Evolutionary conservation across 2,329 filamentous ascomycete species (phyloP).

Genomic region (Pseudocercospora fuligena): DNA sequence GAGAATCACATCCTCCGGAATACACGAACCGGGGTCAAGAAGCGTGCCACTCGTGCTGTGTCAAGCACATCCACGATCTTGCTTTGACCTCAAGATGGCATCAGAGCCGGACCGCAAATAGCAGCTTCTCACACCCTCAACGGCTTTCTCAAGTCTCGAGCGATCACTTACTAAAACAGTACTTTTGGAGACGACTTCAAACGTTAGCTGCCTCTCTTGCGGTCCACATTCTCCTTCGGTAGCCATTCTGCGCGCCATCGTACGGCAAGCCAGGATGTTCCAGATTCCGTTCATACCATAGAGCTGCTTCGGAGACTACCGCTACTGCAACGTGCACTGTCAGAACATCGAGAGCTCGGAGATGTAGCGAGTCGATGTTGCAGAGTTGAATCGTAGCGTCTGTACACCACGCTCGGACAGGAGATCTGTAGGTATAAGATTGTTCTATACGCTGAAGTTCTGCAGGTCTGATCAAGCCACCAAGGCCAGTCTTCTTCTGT

Average conservation of each 20-base stretch:
- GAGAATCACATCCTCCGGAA: not conserved
- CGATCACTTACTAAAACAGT: conserved; percentile 1
- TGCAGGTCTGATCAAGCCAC: not conserved
- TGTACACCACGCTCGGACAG: not conserved
- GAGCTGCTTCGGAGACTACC: not conserved
- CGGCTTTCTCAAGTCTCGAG: not conserved
- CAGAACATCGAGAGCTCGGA: not conserved
- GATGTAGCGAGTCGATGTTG: not conserved
- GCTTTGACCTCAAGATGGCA: not conserved
- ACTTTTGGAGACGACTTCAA: not conserved
- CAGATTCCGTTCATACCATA: not conserved
- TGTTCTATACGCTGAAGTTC: not conserved
- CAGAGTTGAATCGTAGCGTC: not conserved
- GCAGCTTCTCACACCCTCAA: not conserved
- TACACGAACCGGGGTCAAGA: not conserved
- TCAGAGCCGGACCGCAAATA: not conserved
- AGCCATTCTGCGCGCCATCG: not conserved
- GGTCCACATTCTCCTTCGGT: not conserved
- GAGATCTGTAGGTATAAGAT: conserved; percentile 4
- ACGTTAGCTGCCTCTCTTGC: not conserved
- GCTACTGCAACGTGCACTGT: not conserved
- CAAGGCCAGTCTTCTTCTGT: not conserved
- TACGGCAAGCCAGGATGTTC: not conserved
- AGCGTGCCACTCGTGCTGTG: not conserved
- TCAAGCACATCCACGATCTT: not conserved